Base-by-base conservation (phyloP, 1,139 yeast species). In the Candida pseudoviswanathii region DNA sequence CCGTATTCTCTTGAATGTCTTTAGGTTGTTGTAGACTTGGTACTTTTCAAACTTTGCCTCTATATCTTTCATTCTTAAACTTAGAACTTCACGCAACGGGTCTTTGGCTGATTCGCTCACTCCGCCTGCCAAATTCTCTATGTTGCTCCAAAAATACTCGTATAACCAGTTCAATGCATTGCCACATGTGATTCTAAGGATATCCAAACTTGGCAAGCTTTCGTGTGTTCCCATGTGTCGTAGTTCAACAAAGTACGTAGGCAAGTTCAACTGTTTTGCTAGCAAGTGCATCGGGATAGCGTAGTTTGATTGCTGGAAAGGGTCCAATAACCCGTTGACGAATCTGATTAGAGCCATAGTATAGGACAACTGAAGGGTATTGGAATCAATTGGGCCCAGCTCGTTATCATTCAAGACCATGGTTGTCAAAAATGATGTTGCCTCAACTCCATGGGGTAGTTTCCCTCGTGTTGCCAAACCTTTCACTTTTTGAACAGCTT, bases 221-320 rank as follows among this genome's bases (percentile, higher is more conserved):
- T 94, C 98, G 64, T 95, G 99, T 0, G 99, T 94, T 4, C 96
- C 94, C 64, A 84, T 81, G 65, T 95, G 99, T 54, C 99, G 74
- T 38, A 91, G 63, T 62, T 95, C 99, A 0, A 95, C 99, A 67
- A 95, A 91, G 60, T 81, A 81, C 33, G 86, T 78, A 0, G 99
- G 97, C 24, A 95, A 70, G 1, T 81, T 81, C 24, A 89, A 68
- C 39, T 79, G 77, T 47, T 73, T 80, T 0, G 99, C 99, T 31
- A 94, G 68, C 5, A 78, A 76, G 55, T 86, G 87, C 58, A 94
- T 71, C 2, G 98, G 94, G 22, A 88, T 80, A 0, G 96, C 97
- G 61, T 73, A 86, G 47, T 77, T 81, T 0, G 92, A 82, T 59
- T 85, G 89, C 64, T 94, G 99, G 44, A 80, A 79, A 0, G 96